Conservation (phyloP, 202 grass and related monocot species). For the Elaeis oleifera region DNA sequence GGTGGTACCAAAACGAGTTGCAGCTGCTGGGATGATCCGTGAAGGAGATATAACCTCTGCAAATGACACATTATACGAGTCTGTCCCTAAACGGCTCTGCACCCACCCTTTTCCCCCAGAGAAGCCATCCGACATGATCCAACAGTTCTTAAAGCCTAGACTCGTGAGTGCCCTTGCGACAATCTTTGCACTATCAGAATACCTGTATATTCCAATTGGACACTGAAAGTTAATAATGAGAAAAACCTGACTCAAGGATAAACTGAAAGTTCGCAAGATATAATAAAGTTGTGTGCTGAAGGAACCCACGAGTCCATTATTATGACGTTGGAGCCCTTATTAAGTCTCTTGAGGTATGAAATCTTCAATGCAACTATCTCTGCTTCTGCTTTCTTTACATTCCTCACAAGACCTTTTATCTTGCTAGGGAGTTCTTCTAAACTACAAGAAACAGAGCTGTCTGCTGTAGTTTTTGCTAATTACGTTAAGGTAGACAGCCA, state of each 20-base stretch:
- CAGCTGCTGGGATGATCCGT: slow-evolving; percentile 43
- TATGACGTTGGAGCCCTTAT: slow-evolving; percentile 74
- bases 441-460: slow-evolving; percentile 12
- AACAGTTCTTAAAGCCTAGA: slow-evolving; percentile 77
- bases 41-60: slow-evolving; percentile 69
- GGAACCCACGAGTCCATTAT: slow-evolving; percentile 85
- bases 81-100: slow-evolving; percentile 63
- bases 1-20: slow-evolving; percentile 37
- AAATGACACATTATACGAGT: slow-evolving; percentile 46
- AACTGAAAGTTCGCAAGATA: too few species aligned
- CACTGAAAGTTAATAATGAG: neutral
- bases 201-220: slow-evolving; percentile 32
- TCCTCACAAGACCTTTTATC: slow-evolving; percentile 69
- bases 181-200: slow-evolving; percentile 54
- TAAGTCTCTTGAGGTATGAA: slow-evolving; percentile 71
- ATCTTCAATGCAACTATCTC: slow-evolving; percentile 86
- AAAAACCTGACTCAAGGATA: too few species aligned
- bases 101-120: slow-evolving; percentile 75
- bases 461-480: neutral
- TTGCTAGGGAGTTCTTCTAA: slow-evolving; percentile 79
- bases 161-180: slow-evolving; percentile 62
- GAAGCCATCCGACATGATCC: slow-evolving; percentile 76
- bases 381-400: slow-evolving; percentile 56
- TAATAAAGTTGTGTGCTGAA: neutral
- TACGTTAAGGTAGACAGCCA: neutral